Evolutionary conservation across 768 basidiomycete genomes (phyloP).

Genomic region (Collybia mongolica): DNA sequence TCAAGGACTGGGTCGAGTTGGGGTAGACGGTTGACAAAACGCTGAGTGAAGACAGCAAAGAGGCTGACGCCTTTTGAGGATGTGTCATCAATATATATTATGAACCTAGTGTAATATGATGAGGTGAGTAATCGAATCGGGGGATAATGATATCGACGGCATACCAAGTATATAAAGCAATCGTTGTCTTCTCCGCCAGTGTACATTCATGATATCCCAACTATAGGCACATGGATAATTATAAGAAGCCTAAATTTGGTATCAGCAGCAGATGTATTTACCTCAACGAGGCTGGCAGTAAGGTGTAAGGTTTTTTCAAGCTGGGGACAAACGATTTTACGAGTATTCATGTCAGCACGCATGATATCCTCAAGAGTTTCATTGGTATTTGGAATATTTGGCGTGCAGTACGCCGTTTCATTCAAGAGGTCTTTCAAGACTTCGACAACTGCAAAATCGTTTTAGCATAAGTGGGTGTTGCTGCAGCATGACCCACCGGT

Average conservation of each 20-base stretch:
- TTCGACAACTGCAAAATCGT: not conserved
- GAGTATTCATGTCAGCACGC: slow-evolving; percentile 4
- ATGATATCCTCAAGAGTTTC: slow-evolving; percentile 7
- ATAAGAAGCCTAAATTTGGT: not conserved
- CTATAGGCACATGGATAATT: not conserved
- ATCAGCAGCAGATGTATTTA: not conserved
- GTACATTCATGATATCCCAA: slow-evolving; percentile 6
- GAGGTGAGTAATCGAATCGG: not conserved
- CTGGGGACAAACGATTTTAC: slow-evolving; percentile 3
- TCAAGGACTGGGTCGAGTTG: slow-evolving; percentile 16
- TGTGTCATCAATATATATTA: slow-evolving; percentile 7
- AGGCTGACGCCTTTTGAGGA: not conserved
- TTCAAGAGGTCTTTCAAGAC: not conserved
- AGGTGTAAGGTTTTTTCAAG: slow-evolving; percentile 9
- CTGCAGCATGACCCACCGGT: no score
- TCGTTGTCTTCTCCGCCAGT: slow-evolving; percentile 4
- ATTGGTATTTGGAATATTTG: slow-evolving; percentile 3
- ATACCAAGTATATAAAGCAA: slow-evolving; percentile 8
- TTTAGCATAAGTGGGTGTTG: no score
- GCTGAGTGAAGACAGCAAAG: slow-evolving; percentile 8
- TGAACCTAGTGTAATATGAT: not conserved
- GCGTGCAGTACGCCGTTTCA: not conserved
- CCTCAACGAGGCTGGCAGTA: slow-evolving; percentile 8
- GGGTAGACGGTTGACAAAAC: slow-evolving; percentile 9
- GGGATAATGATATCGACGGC: not conserved